Conservation (phyloP, 75 land plant species). For the Cryptomeria japonica region DNA sequence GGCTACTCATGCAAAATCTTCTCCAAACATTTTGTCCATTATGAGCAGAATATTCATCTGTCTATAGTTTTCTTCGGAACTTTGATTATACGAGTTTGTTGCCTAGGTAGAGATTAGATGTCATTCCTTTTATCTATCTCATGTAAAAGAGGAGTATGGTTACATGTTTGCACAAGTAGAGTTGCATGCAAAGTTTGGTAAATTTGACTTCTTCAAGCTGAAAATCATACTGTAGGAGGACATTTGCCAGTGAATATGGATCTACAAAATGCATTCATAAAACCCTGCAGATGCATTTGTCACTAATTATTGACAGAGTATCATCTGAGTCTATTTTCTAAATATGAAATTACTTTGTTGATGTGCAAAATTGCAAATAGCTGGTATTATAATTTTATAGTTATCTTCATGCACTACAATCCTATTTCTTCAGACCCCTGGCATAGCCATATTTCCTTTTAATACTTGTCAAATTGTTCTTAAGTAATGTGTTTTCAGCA, state of each 20-base stretch:
- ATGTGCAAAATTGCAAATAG: neutral
- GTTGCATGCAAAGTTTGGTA: neutral
- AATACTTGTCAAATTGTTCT: neutral
- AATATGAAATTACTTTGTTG: neutral
- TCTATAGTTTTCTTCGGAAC: constrained; percentile 28
- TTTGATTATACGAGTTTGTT: constrained; percentile 18
- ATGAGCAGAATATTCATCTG: neutral
- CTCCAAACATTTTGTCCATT: neutral
- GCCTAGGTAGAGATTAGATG: neutral
- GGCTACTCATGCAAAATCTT: constrained; percentile 4
- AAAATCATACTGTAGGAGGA: neutral
- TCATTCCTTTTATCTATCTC: neutral
- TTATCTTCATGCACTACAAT: neutral
- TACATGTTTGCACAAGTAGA: neutral
- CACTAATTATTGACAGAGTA: neutral
- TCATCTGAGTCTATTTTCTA: neutral
- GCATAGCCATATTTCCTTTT: neutral
- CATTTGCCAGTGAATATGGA: neutral
- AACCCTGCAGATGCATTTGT: neutral
- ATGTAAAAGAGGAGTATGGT: neutral
- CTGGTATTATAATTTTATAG: neutral
- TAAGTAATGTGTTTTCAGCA: neutral
- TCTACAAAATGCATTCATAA: neutral
- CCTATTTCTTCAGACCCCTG: neutral
- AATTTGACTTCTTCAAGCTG: neutral